Evolutionary conservation across 345 rosid species (phyloP).

Genomic region (Camelina neglecta): DNA sequence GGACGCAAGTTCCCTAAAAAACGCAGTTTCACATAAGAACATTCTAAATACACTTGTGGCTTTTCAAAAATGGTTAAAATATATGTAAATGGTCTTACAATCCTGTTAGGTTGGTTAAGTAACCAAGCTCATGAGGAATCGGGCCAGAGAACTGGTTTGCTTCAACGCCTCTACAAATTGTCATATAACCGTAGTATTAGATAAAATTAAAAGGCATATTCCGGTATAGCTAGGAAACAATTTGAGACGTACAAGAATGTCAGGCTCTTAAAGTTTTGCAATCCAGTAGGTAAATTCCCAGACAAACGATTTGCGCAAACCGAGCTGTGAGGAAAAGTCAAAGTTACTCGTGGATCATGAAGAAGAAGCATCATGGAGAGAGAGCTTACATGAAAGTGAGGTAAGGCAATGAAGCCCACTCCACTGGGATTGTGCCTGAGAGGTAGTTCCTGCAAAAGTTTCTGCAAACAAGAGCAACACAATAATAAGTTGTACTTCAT

Average conservation of each 20-base stretch:
- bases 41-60: not conserved
- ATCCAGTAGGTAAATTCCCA: conserved; percentile 52
- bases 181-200: too few relatives aligned
- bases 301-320: conserved; percentile 54
- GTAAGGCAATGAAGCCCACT: conserved; percentile 50
- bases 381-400: conserved; percentile 51
- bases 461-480: not conserved
- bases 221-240: not conserved
- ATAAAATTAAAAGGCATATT: not conserved
- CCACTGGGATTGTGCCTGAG: conserved; percentile 53
- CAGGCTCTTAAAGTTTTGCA: conserved; percentile 54
- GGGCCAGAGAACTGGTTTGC: conserved; percentile 58
- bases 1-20: conserved; percentile 49
- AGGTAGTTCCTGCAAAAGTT: conserved; percentile 47
- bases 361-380: not conserved
- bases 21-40: not conserved
- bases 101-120: conserved; percentile 44
- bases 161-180: conserved; percentile 53
- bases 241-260: conserved; percentile 47
- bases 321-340: conserved; percentile 40
- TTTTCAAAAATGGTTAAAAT: not conserved
- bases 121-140: conserved; percentile 57
- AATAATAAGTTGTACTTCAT: too few relatives aligned
- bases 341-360: not conserved
- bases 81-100: conserved; percentile 48